phyloP scores from a whole-genome alignment of 331 rosid species.

The Pyrus hybrid region DNA sequence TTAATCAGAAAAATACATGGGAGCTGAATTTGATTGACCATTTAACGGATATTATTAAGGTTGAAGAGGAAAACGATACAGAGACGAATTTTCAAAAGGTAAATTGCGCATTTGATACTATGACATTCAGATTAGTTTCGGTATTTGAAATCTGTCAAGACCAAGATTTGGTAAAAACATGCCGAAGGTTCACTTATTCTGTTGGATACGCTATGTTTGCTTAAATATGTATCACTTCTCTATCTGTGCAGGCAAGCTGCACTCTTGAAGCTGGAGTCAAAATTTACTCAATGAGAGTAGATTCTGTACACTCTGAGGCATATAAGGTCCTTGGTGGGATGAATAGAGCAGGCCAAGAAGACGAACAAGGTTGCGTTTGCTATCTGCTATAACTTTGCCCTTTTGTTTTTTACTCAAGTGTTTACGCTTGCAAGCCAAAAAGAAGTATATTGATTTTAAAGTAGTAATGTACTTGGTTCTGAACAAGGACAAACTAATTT shows the following conservation, averaged over 20 bases:
- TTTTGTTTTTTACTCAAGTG: background rate
- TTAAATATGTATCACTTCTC: constrained; percentile 3
- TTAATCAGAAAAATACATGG: constrained; percentile 96
- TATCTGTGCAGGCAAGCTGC: constrained; percentile 72
- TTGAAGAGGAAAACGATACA: constrained; percentile 59
- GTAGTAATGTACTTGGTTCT: background rate
- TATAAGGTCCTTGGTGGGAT: constrained; percentile 97
- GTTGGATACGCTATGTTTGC: background rate
- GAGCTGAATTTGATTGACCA: constrained; percentile 92
- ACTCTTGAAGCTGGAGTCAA: constrained; percentile 97
- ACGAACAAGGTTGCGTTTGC: constrained; percentile 53
- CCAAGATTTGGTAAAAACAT: background rate
- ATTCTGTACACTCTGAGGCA: constrained; percentile 93
- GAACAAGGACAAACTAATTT: background rate
- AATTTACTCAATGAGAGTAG: constrained; percentile 82
- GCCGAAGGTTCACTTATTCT: background rate
- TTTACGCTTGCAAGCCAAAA: background rate
- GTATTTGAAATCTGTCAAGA: background rate
- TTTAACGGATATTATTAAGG: constrained; percentile 77
- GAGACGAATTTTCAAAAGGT: constrained; percentile 96
- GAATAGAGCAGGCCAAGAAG: constrained; percentile 89
- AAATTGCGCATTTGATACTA: background rate
- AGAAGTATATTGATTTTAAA: background rate
- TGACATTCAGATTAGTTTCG: background rate
- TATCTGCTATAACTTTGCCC: background rate